Evolutionary conservation across 1,139 yeast genomes (phyloP).

Genomic region (Citeromyces hawaiiensis): DNA sequence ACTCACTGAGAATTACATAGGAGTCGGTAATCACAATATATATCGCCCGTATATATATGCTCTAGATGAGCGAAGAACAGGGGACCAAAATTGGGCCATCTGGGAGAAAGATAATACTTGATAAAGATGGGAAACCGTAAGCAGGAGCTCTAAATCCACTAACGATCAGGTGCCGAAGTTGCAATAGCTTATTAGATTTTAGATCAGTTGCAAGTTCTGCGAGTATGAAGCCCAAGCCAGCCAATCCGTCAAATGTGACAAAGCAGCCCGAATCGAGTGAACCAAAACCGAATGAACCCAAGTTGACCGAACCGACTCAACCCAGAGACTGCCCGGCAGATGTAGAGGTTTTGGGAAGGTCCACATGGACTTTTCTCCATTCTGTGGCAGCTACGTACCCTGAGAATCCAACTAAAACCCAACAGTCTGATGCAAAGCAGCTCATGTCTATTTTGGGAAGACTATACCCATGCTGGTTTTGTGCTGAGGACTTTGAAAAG

Average conservation of each 20-base stretch:
- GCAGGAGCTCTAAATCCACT: conserved; percentile 15
- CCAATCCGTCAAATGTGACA: conserved; percentile 7
- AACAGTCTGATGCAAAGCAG: conserved; percentile 60
- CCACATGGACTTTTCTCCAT: conserved; percentile 90
- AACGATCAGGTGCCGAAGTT: conserved; percentile 61
- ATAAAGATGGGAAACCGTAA: conserved; percentile 85
- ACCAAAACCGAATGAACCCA: background rate
- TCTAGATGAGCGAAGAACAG: conserved; percentile 1
- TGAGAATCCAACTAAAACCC: conserved; percentile 38
- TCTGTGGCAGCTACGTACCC: conserved; percentile 89
- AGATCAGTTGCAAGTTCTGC: conserved; percentile 36
- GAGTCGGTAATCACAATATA: too few species aligned
- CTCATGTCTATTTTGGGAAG: conserved; percentile 64
- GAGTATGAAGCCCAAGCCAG: conserved; percentile 11
- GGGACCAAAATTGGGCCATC: conserved; percentile 36
- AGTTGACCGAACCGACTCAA: conserved; percentile 9
- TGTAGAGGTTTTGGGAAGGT: conserved; percentile 64
- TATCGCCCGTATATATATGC: too few species aligned
- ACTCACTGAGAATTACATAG: too few species aligned
- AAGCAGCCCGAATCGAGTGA: background rate
- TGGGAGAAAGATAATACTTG: conserved; percentile 66
- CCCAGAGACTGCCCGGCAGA: conserved; percentile 72
- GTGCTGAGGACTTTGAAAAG: conserved; percentile 72
- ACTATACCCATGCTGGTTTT: conserved; percentile 89
- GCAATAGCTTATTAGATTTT: conserved; percentile 70